A percentile compares a stretch with the other conserved stretches of the same genome.
These are phyloP conservation scores for Suhomyces coccinellae DNA, from an alignment of 1,139 yeast genomes.

Conservation along the genomic window DNA sequence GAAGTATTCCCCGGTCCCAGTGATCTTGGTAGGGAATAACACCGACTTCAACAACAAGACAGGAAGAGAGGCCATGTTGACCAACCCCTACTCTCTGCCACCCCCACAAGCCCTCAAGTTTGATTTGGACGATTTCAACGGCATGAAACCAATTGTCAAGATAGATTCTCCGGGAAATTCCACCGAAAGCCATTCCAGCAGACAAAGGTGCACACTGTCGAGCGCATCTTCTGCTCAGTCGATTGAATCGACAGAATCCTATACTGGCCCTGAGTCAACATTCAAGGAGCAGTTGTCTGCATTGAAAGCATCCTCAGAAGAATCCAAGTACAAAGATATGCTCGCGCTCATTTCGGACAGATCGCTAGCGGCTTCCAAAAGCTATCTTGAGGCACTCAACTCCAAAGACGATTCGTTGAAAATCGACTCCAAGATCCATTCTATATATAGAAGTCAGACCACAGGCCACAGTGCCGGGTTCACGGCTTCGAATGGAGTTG, in stretches of 20 bases:
- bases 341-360: conserved; percentile 30
- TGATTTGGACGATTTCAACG: conserved; percentile 10
- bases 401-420: conserved; percentile 26
- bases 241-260: conserved; percentile 19
- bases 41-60: conserved; percentile 16
- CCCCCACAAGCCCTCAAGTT: conserved; percentile 11
- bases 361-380: conserved; percentile 28
- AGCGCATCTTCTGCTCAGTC: conserved; percentile 14
- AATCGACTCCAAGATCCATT: conserved; percentile 32
- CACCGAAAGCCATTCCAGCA: not conserved
- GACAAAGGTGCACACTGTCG: conserved; percentile 5
- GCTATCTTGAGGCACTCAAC: conserved; percentile 24
- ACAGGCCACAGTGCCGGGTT: conserved; percentile 11
- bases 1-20: conserved; percentile 45
- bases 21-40: conserved; percentile 38
- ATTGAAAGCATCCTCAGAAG: conserved; percentile 3
- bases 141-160: not conserved
- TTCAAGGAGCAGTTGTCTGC: conserved; percentile 9
- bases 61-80: conserved; percentile 11
- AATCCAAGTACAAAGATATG: conserved; percentile 24
- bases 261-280: conserved; percentile 13
- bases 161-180: not conserved
- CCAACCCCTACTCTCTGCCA: not conserved
- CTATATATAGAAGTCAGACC: conserved; percentile 33
- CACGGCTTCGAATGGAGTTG: conserved; percentile 3